These are phyloP conservation scores for Phytophthora syringae DNA, from an alignment of 352 stramenopile species.

Conservation along the genomic window DNA sequence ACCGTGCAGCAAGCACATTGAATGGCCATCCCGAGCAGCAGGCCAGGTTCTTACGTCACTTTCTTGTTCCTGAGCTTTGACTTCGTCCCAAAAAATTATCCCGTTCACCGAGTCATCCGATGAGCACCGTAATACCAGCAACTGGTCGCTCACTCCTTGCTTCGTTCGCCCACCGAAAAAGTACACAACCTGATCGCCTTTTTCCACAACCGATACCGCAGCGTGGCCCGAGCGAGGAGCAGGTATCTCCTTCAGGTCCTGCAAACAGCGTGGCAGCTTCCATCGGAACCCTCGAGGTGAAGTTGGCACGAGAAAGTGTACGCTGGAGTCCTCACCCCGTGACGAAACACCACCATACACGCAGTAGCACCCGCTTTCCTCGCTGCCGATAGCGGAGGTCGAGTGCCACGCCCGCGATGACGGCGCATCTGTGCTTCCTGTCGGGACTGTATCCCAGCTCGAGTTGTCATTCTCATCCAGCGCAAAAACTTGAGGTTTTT, in stretches of 20 bases:
- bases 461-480: constrained; percentile 48
- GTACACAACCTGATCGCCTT: constrained; percentile 23
- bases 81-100: constrained; percentile 38
- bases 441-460: constrained; percentile 55
- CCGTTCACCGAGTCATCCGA: neutral
- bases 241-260: constrained; percentile 27
- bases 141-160: constrained; percentile 54
- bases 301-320: constrained; percentile 45
- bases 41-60: constrained; percentile 25
- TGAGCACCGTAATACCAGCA: constrained; percentile 38
- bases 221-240: constrained; percentile 60
- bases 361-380: constrained; percentile 25
- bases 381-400: constrained; percentile 36
- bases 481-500: constrained; percentile 56
- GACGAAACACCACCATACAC: constrained; percentile 72
- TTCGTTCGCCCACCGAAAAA: constrained; percentile 79
- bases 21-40: constrained; percentile 64
- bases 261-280: constrained; percentile 24
- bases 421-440: constrained; percentile 29
- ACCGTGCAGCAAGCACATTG: constrained; percentile 45
- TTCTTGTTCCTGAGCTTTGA: constrained; percentile 1
- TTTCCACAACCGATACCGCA: constrained; percentile 33
- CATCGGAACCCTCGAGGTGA: constrained; percentile 32
- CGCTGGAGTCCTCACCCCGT: constrained; percentile 51
- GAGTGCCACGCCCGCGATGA: constrained; percentile 68